phyloP scores from a whole-genome alignment of 352 stramenopile species.

The Pythium chondricola region DNA sequence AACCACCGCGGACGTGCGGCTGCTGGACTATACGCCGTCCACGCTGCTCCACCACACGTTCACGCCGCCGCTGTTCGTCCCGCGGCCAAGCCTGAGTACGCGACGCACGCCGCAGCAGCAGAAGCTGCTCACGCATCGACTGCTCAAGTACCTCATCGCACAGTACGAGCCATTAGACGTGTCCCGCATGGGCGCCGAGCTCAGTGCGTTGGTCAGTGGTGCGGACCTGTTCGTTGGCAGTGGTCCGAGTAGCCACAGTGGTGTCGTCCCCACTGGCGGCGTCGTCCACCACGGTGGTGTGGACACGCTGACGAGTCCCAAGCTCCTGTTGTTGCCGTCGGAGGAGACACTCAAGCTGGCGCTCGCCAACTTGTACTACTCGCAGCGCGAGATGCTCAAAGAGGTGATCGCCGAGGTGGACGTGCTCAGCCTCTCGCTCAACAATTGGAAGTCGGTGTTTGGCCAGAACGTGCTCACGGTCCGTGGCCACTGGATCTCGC shows the following conservation, averaged over 20 bases:
- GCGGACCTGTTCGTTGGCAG: conserved; percentile 24
- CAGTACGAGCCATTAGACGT: conserved; percentile 74
- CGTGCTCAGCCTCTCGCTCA: conserved; percentile 63
- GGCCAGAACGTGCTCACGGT: conserved; percentile 75
- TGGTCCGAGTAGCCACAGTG: conserved; percentile 1
- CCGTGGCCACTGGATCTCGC: conserved; percentile 74
- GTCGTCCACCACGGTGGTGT: conserved; percentile 4
- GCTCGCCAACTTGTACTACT: conserved; percentile 73
- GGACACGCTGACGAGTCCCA: conserved; percentile 18
- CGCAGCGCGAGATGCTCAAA: conserved; percentile 73
- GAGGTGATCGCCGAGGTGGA: conserved; percentile 72
- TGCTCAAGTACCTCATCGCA: conserved; percentile 72
- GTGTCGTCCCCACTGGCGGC: neutral
- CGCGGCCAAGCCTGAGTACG: conserved; percentile 6
- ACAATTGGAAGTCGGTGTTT: conserved; percentile 79
- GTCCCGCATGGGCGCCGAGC: conserved; percentile 54
- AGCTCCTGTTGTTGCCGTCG: conserved; percentile 40
- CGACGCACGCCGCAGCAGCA: conserved; percentile 23
- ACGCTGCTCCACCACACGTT: conserved; percentile 18
- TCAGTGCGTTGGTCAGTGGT: conserved; percentile 52
- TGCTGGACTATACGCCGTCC: conserved; percentile 43
- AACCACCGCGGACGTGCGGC: conserved; percentile 27
- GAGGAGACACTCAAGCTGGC: conserved; percentile 70
- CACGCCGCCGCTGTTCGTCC: conserved; percentile 1
- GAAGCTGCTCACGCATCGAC: conserved; percentile 60